phyloP scores from a whole-genome alignment of 2,329 filamentous ascomycete genomes.

The Penicillium concentricum region DNA sequence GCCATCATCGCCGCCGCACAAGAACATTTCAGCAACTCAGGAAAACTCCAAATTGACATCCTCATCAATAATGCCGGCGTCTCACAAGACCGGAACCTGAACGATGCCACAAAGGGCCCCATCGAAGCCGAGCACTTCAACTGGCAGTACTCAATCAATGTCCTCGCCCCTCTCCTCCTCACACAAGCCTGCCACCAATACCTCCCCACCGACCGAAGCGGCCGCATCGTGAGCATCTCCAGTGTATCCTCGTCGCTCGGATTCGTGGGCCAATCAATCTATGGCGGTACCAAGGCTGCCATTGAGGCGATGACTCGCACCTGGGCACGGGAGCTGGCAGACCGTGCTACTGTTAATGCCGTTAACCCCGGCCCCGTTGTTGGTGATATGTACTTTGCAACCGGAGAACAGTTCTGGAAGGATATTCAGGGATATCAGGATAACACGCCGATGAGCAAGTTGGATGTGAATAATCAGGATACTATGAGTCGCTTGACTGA shows the following conservation, averaged over 20 bases:
- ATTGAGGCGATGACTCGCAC: conserved; percentile 68
- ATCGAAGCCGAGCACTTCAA: conserved; percentile 67
- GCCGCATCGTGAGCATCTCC: conserved; percentile 62
- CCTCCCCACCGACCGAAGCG: conserved; percentile 67
- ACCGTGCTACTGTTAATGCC: conserved; percentile 63
- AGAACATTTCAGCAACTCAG: conserved; percentile 53
- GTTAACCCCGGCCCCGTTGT: conserved; percentile 66
- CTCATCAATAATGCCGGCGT: conserved; percentile 84
- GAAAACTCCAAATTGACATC: conserved; percentile 71
- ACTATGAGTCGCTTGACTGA: conserved; percentile 56
- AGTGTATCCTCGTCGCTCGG: conserved; percentile 59
- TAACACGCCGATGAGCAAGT: conserved; percentile 62
- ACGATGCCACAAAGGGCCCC: conserved; percentile 61
- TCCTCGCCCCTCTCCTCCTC: conserved; percentile 75
- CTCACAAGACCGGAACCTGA: conserved; percentile 52
- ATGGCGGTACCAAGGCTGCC: conserved; percentile 66
- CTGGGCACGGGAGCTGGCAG: conserved; percentile 63
- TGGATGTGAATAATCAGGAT: conserved; percentile 57
- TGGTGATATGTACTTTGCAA: conserved; percentile 64
- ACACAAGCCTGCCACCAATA: conserved; percentile 70
- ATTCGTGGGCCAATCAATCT: conserved; percentile 59
- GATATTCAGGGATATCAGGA: conserved; percentile 61
- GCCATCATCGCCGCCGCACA: conserved; percentile 59
- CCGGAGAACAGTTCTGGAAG: conserved; percentile 57
- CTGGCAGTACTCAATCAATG: conserved; percentile 74